These are phyloP conservation scores for Solanum chiquidenum DNA, from an alignment of 257 asterid genomes.

Conservation along the genomic window DNA sequence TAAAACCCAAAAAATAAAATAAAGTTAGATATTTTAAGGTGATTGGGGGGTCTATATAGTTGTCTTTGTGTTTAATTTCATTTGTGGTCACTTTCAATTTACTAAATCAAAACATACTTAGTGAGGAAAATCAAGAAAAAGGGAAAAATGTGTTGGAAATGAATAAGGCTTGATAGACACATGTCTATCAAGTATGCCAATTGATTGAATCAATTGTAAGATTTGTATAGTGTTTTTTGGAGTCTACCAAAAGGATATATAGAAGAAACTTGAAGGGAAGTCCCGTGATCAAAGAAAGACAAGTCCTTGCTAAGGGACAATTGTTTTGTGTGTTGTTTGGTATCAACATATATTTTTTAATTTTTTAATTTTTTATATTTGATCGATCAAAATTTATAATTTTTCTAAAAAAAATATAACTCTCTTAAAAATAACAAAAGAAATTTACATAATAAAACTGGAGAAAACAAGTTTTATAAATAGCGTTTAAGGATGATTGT, in stretches of 20 bases:
- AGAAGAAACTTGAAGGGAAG: background rate
- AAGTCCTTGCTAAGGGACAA: background rate
- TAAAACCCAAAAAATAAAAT: background rate
- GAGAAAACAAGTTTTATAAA: too few relatives aligned
- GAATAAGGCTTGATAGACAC: background rate
- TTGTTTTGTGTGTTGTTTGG: background rate
- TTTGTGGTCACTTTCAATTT: background rate
- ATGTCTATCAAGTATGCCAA: background rate
- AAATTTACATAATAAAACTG: too few relatives aligned
- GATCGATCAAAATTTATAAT: background rate
- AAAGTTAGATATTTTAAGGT: constrained; percentile 2
- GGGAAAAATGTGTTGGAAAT: background rate
- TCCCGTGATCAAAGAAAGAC: constrained; percentile 2
- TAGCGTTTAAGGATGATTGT: too few relatives aligned
- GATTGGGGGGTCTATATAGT: background rate
- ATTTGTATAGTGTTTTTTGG: background rate
- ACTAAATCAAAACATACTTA: background rate
- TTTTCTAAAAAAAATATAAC: too few relatives aligned
- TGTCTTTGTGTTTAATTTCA: background rate
- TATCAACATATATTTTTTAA: background rate
- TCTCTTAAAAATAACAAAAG: too few relatives aligned
- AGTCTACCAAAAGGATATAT: background rate
- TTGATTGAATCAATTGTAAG: background rate
- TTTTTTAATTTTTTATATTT: background rate
- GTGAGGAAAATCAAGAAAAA: background rate